A percentile compares a stretch with the other conserved stretches of the same genome.
These are phyloP conservation scores for Diaporthe sp. DNA, from an alignment of 2,329 filamentous ascomycete species.

Conservation along the genomic window DNA sequence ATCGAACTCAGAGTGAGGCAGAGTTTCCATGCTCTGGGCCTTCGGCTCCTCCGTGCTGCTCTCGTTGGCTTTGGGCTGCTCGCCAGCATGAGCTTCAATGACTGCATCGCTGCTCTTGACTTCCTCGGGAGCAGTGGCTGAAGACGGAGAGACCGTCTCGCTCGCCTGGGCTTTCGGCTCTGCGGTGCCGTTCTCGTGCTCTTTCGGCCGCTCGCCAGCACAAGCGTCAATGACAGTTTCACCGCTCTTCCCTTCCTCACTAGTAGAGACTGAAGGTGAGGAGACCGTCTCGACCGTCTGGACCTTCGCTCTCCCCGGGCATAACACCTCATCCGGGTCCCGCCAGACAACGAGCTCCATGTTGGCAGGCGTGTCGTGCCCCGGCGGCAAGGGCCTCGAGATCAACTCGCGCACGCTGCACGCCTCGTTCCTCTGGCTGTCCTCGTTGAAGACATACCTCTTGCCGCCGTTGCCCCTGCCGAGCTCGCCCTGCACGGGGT, in stretches of 20 bases:
- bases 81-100: not conserved
- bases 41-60: too few relatives aligned
- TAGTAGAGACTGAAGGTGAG: too few relatives aligned
- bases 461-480: not conserved
- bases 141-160: not conserved
- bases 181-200: too few relatives aligned
- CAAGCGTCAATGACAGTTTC: too few relatives aligned
- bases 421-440: not conserved
- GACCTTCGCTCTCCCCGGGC: not conserved
- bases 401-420: constrained; percentile 7
- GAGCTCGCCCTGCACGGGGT: not conserved
- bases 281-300: too few relatives aligned
- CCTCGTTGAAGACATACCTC: not conserved
- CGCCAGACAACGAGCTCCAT: not conserved
- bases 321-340: not conserved
- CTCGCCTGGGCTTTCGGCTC: too few relatives aligned
- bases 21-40: not conserved
- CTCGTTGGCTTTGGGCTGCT: not conserved
- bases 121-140: too few relatives aligned
- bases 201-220: too few relatives aligned
- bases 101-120: not conserved
- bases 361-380: not conserved
- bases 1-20: not conserved
- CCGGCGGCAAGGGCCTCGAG: not conserved
- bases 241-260: too few relatives aligned